Evolutionary conservation across 345 rosid genomes (phyloP).

Genomic region (Pistacia vera): DNA sequence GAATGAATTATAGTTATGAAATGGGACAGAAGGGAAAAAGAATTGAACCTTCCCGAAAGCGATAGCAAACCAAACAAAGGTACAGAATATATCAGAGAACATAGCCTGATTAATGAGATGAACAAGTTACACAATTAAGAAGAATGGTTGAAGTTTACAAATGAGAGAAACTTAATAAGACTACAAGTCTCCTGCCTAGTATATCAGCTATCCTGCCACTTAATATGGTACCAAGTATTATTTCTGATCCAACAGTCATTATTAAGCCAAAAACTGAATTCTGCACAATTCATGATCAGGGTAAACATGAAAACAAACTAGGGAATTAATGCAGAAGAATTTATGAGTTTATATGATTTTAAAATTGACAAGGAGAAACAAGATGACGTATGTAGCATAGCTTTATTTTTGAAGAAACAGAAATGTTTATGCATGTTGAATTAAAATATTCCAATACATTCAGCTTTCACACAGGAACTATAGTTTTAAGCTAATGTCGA

Average conservation of each 20-base stretch:
- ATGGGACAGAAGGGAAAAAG: not conserved
- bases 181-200: slow-evolving; percentile 53
- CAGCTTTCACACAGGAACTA: too few relatives aligned
- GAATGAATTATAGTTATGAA: too few relatives aligned
- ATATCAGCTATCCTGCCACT: slow-evolving; percentile 47
- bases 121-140: slow-evolving; percentile 1
- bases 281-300: slow-evolving; percentile 25
- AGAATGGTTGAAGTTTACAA: not conserved
- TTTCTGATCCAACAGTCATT: slow-evolving; percentile 51
- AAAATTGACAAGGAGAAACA: too few relatives aligned
- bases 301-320: not conserved
- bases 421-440: not conserved
- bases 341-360: too few relatives aligned
- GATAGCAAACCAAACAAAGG: slow-evolving; percentile 54
- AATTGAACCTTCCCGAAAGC: slow-evolving; percentile 51
- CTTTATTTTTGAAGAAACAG: too few relatives aligned
- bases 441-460: too few relatives aligned
- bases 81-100: slow-evolving; percentile 35
- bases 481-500: too few relatives aligned
- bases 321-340: not conserved
- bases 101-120: slow-evolving; percentile 39
- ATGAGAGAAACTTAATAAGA: not conserved
- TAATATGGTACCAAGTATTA: slow-evolving; percentile 45
- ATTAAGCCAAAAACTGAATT: slow-evolving; percentile 61
- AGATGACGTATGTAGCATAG: too few relatives aligned